These are phyloP conservation scores for Gracilaria caudata DNA, from an alignment of 23 red algal species.

Conservation along the genomic window DNA sequence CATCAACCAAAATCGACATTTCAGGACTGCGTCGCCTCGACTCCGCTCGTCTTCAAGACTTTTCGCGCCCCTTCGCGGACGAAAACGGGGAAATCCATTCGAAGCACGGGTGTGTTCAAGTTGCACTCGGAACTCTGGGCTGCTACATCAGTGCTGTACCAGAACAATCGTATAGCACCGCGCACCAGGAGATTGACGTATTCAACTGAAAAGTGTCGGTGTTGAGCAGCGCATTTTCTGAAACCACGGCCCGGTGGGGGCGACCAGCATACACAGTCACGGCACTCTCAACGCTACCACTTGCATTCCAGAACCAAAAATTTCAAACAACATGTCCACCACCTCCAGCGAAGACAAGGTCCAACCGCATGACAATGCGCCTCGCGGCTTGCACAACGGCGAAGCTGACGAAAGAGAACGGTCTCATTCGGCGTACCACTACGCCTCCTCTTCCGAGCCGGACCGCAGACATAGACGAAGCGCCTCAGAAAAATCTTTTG, in stretches of 20 bases:
- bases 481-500: constrained; percentile 9
- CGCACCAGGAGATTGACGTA: not conserved
- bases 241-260: constrained; percentile 4
- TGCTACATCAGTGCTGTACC: too few species aligned
- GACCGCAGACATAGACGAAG: constrained; percentile 8
- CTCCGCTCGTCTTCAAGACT: not conserved
- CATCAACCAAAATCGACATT: not conserved
- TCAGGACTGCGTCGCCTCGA: not conserved
- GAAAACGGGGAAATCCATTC: not conserved
- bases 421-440: constrained; percentile 2
- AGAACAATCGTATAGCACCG: not conserved
- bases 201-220: not conserved
- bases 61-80: not conserved
- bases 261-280: not conserved
- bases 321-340: constrained; percentile 39
- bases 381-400: not conserved
- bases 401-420: not conserved
- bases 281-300: not conserved
- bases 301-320: not conserved
- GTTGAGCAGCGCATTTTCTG: constrained; percentile 1
- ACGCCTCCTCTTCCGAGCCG: constrained; percentile 7
- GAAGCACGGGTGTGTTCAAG: not conserved
- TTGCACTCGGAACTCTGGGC: not conserved
- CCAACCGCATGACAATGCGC: constrained; percentile 14
- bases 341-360: constrained; percentile 31